Base-by-base conservation (phyloP, 1,139 yeast species). In the Hyphopichia fennica region DNA sequence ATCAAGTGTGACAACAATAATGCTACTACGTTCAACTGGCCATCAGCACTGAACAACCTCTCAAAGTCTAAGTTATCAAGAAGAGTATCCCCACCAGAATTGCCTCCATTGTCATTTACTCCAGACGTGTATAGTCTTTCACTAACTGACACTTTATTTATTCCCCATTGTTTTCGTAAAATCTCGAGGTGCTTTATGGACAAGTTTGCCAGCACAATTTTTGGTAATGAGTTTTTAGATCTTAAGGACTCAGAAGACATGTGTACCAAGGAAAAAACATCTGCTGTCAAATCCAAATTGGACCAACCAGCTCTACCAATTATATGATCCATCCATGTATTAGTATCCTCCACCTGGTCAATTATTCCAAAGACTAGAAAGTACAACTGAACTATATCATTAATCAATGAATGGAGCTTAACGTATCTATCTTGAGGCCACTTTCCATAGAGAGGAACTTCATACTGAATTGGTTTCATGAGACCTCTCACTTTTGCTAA, bases 341-440 rank as follows among this genome's bases (percentile, higher is more conserved):
- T 51, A 1, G 73, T 62, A 28, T 63, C 59, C 31, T 61, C 53
- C 9, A 68, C 49, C 19, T 56, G 56, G 41, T 67, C 57, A 35
- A 68, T 50, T 4, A 64, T 52, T 2, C 54, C 35, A 27, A 60
- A 53, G 9, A 67, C 45, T 35, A 60, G 45, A 34, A 53, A 58
- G 43, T 67, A 67, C 23, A 67, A 48, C 48, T 59, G 69, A 3
- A 62, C 48, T 2, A 66, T 51, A 42, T 67, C 70, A 18, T 59
- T 56, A 9, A 66, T 44, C n/a, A 56, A 49, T 4, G 43, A 43
- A 39, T 58, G 65, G 10, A 69, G 47, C 39, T 54, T 52, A 16
- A 41, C 41, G 44, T 68, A 68, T 35, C 60, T 64, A 14, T 50
- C 48, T 25, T 52, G 54, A 1, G 75, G 74, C 73, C 73, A 69